Base-by-base conservation (phyloP, 148 eudicot genomes). In the Drosera capensis region DNA sequence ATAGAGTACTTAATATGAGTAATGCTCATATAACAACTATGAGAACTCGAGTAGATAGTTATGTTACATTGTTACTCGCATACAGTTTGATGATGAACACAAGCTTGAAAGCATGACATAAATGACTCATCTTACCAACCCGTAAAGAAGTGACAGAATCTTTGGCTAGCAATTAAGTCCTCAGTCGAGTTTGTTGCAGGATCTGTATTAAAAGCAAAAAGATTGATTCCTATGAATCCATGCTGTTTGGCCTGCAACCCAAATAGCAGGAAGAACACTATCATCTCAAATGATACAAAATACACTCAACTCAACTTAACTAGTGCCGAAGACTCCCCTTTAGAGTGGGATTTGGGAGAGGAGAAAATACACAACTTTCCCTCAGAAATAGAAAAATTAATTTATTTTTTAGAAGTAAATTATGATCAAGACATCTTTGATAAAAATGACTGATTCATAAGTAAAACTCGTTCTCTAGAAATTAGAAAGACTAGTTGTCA, bases 171-270 rank as follows among this genome's bases (percentile, higher is more conserved):
- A 22, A 23, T 30, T 36, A 54, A 47, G 55, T 79, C 81, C 46
- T 66, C 63, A 5, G 38, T 67, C 46, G 59, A 12, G 40, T 68
- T 61, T 8, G 65, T 60, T 6, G 25, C 42, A 34, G 94, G 79
- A 49, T 25, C 20, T 28, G 45, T 28, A 51, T 56, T 43, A 22
- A 9, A 58, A 9, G 59, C 20, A 49, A 28, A 51, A 14, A 83
- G 28, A 59, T 75, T 79, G 23, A 79, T 39, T 20, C 80, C 94
- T 14, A 83, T 14, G n/a, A 51, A 58, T 58, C 94, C 87, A 18
- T 60, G 58, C 49, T 83, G 84, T 31, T 25, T 62, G 8, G 43
- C 71, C 87, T 79, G 58, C 45, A n/a, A 46, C 39, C 44, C 12
- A 49, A 41, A 14, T n/a, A 46, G 20, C 9, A 16, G 25, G 20